These are phyloP conservation scores for Verticillium alfalfae DNA, from an alignment of 2,329 filamentous ascomycete genomes.

Conservation along the genomic window DNA sequence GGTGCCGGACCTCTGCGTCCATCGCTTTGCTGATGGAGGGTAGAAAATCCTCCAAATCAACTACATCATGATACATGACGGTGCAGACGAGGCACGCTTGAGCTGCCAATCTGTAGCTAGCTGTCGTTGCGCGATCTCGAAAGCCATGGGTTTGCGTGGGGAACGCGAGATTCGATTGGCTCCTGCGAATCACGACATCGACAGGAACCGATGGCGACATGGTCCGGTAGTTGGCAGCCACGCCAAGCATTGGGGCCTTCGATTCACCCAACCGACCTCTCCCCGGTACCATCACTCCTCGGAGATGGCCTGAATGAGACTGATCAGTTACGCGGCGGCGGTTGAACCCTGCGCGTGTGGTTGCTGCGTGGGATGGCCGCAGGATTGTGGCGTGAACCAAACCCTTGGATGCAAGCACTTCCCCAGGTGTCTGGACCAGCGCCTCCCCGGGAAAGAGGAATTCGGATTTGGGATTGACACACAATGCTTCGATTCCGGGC, in stretches of 20 bases:
- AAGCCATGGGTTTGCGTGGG: background rate
- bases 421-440: background rate
- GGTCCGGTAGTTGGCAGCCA: background rate
- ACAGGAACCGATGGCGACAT: constrained; percentile 1
- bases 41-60: background rate
- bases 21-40: background rate
- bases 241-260: background rate
- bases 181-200: constrained; percentile 1
- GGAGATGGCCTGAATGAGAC: background rate
- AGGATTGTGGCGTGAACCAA: background rate
- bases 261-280: background rate
- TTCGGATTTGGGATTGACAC: background rate
- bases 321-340: background rate
- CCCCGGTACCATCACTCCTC: background rate
- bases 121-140: background rate
- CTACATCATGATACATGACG: background rate
- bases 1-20: background rate
- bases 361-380: background rate
- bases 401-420: background rate
- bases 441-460: background rate
- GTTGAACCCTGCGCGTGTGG: background rate
- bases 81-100: background rate
- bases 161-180: background rate
- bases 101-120: constrained; percentile 1
- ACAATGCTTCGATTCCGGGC: background rate